A percentile compares a stretch with the other conserved stretches of the same genome.
These are phyloP conservation scores for Wickerhamomyces hampshirensis DNA, from an alignment of 805 yeast genomes.

Conservation along the genomic window DNA sequence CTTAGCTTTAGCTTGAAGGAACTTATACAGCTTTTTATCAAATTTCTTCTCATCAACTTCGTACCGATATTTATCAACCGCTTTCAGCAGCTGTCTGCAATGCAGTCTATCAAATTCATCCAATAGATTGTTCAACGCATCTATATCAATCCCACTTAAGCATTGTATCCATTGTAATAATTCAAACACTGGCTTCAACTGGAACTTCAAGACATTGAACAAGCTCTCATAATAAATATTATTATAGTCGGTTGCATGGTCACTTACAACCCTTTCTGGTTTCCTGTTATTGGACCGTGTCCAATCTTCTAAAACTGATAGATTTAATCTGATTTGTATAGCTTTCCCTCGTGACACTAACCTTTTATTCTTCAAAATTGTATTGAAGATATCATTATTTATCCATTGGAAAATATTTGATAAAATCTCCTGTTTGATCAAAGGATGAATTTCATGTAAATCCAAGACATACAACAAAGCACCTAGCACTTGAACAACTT, in stretches of 20 bases:
- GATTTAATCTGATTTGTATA: slow-evolving; percentile 80
- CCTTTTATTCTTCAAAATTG: slow-evolving; percentile 59
- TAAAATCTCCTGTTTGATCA: slow-evolving; percentile 72
- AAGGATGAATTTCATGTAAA: slow-evolving; percentile 73
- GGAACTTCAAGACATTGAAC: slow-evolving; percentile 58
- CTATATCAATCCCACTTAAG: slow-evolving; percentile 67
- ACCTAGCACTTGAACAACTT: slow-evolving; percentile 79
- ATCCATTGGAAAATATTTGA: slow-evolving; percentile 78
- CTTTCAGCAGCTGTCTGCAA: slow-evolving; percentile 64
- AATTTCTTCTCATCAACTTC: slow-evolving; percentile 77
- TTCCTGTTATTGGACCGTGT: slow-evolving; percentile 41
- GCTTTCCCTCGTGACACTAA: slow-evolving; percentile 80
- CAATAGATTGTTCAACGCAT: slow-evolving; percentile 50
- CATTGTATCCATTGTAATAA: slow-evolving; percentile 89
- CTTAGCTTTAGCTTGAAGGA: neutral
- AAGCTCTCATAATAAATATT: slow-evolving; percentile 64
- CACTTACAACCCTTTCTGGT: slow-evolving; percentile 28
- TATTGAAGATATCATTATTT: slow-evolving; percentile 67
- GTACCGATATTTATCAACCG: slow-evolving; percentile 71
- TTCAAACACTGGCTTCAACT: slow-evolving; percentile 70
- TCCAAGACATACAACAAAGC: slow-evolving; percentile 84
- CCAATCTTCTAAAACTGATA: slow-evolving; percentile 93
- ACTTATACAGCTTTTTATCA: slow-evolving; percentile 30
- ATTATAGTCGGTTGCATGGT: too few species aligned
- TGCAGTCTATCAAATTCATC: slow-evolving; percentile 53